Conservation (phyloP, 129 eudicot genomes). For the Scalesia atractyloides region DNA sequence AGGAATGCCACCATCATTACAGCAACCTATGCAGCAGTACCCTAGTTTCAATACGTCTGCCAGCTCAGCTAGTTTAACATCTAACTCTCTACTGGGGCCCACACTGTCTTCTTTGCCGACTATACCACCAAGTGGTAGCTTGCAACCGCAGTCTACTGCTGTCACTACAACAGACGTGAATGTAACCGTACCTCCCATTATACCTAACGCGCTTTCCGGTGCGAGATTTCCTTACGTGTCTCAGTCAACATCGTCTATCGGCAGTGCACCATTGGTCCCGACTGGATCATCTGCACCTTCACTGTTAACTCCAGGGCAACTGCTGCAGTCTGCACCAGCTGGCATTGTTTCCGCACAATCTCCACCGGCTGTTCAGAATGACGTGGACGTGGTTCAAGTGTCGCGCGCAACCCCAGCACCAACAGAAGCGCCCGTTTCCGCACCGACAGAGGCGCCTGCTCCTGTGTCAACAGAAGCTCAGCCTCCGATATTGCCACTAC, state of each 20-base stretch:
- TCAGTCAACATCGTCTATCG: constrained; percentile 43
- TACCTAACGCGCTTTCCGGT: constrained; percentile 41
- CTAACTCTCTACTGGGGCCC: constrained; percentile 23
- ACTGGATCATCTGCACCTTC: constrained; percentile 50
- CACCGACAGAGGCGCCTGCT: constrained; percentile 41
- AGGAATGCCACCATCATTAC: constrained; percentile 59
- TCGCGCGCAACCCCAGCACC: constrained; percentile 41
- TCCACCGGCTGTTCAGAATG: constrained; percentile 55
- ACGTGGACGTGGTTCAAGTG: constrained; percentile 65
- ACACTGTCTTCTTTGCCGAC: no score
- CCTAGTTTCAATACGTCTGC: constrained; percentile 51
- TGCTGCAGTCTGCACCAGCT: constrained; percentile 54
- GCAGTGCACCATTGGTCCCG: constrained; percentile 44
- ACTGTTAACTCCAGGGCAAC: constrained; percentile 85
- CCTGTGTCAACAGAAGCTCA: constrained; percentile 62
- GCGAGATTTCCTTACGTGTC: constrained; percentile 44
- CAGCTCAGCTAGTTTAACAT: constrained; percentile 44
- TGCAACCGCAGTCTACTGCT: constrained; percentile 44
- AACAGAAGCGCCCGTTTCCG: constrained; percentile 33
- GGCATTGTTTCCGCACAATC: constrained; percentile 44
- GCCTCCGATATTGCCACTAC: constrained; percentile 85
- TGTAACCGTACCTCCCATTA: constrained; percentile 36
- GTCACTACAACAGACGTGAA: constrained; percentile 40
- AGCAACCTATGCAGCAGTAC: constrained; percentile 71
- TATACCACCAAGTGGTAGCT: constrained; percentile 37